These are phyloP conservation scores for Claviceps sorghi DNA, from an alignment of 2,329 filamentous ascomycete genomes.

Conservation along the genomic window DNA sequence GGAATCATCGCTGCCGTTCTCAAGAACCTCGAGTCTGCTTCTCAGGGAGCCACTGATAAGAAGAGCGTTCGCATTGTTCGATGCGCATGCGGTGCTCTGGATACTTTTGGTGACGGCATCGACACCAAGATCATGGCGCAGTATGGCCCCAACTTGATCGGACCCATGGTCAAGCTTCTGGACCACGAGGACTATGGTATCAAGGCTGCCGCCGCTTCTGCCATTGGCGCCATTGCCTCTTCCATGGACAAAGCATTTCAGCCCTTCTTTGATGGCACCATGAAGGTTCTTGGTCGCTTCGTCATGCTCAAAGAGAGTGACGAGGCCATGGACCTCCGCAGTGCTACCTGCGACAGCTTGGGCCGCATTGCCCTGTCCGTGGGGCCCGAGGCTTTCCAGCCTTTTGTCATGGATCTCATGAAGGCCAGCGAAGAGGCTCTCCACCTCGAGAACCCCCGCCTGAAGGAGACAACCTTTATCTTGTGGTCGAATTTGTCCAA, in stretches of 20 bases:
- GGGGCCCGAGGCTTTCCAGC: conserved; percentile 72
- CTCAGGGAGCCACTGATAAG: conserved; percentile 52
- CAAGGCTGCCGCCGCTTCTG: conserved; percentile 78
- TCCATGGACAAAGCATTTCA: conserved; percentile 71
- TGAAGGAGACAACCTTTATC: conserved; percentile 94
- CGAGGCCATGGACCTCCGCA: conserved; percentile 78
- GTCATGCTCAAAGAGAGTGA: conserved; percentile 77
- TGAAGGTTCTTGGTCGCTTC: conserved; percentile 76
- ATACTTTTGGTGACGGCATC: conserved; percentile 81
- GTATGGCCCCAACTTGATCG: conserved; percentile 72
- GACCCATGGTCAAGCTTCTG: conserved; percentile 71
- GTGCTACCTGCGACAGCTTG: conserved; percentile 82
- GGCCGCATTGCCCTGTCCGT: conserved; percentile 85
- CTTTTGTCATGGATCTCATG: conserved; percentile 84
- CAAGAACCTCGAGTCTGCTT: conserved; percentile 76
- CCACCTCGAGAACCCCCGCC: conserved; percentile 71
- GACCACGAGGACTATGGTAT: conserved; percentile 74
- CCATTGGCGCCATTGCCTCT: conserved; percentile 78
- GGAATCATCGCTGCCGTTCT: conserved; percentile 71
- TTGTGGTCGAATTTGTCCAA: conserved; percentile 91
- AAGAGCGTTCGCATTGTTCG: conserved; percentile 77
- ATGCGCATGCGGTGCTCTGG: conserved; percentile 76
- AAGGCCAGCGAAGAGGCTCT: conserved; percentile 82
- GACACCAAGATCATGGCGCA: conserved; percentile 59
- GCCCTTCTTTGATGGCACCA: conserved; percentile 83